Percentiles rank a stretch among this genome's conserved stretches.
Evolutionary conservation across 2,329 filamentous ascomycete species (phyloP).

Genomic region (Oidium heveae): DNA sequence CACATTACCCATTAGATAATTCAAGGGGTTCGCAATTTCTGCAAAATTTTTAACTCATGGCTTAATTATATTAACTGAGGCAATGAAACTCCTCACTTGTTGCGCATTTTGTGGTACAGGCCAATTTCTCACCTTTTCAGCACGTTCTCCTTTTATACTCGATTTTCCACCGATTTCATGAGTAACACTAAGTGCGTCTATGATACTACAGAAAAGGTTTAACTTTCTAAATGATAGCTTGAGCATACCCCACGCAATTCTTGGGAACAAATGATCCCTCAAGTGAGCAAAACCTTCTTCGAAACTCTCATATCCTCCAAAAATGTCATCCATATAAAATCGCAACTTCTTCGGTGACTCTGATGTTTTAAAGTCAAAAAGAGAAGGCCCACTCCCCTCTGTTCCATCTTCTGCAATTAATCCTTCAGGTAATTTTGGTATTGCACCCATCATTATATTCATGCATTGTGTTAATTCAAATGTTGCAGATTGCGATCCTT

Average conservation of each 20-base stretch:
- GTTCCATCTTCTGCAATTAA: too few relatives aligned
- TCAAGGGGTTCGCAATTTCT: background rate
- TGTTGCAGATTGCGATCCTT: background rate
- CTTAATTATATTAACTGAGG: background rate
- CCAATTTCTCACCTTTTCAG: background rate
- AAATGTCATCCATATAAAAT: conserved; percentile 1
- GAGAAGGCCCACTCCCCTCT: too few relatives aligned
- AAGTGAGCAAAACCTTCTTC: background rate
- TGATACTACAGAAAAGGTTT: background rate
- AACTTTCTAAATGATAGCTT: background rate
- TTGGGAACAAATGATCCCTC: background rate
- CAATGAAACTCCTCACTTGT: background rate
- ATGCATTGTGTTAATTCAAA: background rate
- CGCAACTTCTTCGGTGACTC: background rate
- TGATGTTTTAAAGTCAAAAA: background rate
- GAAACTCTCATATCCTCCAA: too few relatives aligned
- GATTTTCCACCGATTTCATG: background rate
- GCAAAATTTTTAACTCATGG: background rate
- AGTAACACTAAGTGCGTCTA: background rate
- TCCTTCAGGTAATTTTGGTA: too few relatives aligned
- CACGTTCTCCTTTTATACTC: background rate
- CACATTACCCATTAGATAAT: background rate
- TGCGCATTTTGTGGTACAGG: background rate
- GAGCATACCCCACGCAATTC: too few relatives aligned
- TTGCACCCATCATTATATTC: background rate